These are phyloP conservation scores for Gossypium thurberi DNA, from an alignment of 345 rosid genomes.

Conservation along the genomic window DNA sequence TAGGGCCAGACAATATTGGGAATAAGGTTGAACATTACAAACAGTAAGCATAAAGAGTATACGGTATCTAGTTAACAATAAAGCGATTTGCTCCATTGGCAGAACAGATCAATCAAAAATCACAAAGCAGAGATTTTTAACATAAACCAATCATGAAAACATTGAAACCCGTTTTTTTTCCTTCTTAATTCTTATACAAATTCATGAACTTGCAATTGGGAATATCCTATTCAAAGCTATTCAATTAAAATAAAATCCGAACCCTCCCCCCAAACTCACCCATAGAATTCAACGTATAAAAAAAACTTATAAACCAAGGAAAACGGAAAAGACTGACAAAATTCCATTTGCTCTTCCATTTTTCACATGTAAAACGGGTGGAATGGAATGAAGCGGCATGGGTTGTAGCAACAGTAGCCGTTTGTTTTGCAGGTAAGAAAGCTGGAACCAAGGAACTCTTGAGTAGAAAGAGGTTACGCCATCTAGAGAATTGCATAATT, in stretches of 20 bases:
- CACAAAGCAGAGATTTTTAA: too few relatives aligned
- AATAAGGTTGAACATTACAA: too few relatives aligned
- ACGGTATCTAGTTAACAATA: background rate
- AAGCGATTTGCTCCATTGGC: background rate
- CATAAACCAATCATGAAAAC: too few relatives aligned
- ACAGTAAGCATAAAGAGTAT: too few relatives aligned
- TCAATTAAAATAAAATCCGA: background rate
- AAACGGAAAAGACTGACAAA: conserved; percentile 24
- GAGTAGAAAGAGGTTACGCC: conserved; percentile 33
- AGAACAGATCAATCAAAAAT: background rate
- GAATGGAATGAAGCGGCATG: conserved; percentile 45
- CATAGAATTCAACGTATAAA: background rate
- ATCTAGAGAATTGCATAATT: conserved; percentile 47
- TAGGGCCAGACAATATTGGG: background rate
- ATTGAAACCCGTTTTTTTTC: too few relatives aligned
- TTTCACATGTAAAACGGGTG: conserved; percentile 33
- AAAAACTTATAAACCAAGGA: background rate
- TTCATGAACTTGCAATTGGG: background rate
- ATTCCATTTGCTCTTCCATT: conserved; percentile 45
- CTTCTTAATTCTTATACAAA: background rate
- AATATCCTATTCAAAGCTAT: background rate
- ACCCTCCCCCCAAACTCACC: background rate
- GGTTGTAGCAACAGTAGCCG: conserved; percentile 8
- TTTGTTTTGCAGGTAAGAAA: conserved; percentile 15
- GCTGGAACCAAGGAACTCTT: conserved; percentile 26